Base-by-base conservation (phyloP, 2,329 filamentous ascomycete genomes). In the Aschersonia sp. region DNA sequence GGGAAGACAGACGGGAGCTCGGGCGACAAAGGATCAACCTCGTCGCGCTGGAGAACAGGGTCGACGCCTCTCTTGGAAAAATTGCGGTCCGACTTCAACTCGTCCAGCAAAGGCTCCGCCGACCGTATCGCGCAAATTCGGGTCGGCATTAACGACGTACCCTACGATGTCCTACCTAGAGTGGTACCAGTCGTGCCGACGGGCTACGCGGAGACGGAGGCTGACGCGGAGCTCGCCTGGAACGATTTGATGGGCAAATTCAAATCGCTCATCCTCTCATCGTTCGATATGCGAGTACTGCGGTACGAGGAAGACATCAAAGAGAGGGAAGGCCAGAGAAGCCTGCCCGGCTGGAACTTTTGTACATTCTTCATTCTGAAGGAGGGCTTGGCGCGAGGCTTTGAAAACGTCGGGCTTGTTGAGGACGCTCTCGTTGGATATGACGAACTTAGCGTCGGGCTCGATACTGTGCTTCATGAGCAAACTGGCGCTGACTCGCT, bases 311-410 rank as follows among this genome's bases (percentile, higher is more conserved):
- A 96, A 51, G 92, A 98, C 56, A 95, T 98, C 55, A 85, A 87
- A 52, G 92, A 96, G 63, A 92, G 89, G 59, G 91, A 97, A 56
- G 78, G 83, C 0, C 89, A 97, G 62, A 77, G 91, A 44, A 82
- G 73, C 35, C 68, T 98, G 20, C 92, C 92, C 0, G 92, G 92
- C 0, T 98, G 92, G 92, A 98, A 98, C 60, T 98, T 98, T 61
- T 97, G 92, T 65, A 98, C 92, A 0, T 98, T 98, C 62, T 98
- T 98, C 62, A 89, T 98, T 12, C 73, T 98, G 6, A 98, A 98
- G 59, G 92, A 98, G 63, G 92, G 92, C 0, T 69, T 98, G 38
- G 91, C 92, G 1, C 78, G 87, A 54, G 94, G 91, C 0, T 95
- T 98, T 55, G 94, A 98, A 63, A 97, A 87, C 60, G 89, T 97